phyloP scores from a whole-genome alignment of 768 basidiomycete species.

The Lactifluus hygrophoroides region DNA sequence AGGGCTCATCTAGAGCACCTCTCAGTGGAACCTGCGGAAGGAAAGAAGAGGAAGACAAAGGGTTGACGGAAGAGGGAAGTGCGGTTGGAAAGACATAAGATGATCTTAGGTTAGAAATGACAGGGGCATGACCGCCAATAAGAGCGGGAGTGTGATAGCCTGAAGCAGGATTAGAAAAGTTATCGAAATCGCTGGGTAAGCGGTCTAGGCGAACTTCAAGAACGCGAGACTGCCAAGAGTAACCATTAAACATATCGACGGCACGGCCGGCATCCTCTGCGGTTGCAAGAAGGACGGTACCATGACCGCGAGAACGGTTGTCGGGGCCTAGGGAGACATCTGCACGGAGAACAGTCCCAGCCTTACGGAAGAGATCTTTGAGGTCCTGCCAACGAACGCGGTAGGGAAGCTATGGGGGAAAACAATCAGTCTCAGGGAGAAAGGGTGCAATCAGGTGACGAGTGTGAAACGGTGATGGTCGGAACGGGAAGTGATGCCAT shows the following conservation, averaged over 20 bases:
- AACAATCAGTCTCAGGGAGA: background rate
- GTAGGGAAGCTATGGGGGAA: conserved; percentile 68
- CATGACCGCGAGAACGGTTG: conserved; percentile 88
- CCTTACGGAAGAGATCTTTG: conserved; percentile 93
- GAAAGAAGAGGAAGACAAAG: conserved; percentile 20
- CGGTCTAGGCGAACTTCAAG: conserved; percentile 90
- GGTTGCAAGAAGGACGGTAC: conserved; percentile 90
- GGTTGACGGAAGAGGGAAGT: conserved; percentile 5
- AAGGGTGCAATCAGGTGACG: background rate
- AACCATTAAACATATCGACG: conserved; percentile 94
- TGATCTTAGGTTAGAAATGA: conserved; percentile 5
- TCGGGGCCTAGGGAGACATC: conserved; percentile 58
- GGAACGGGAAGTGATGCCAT: background rate
- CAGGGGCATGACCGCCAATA: conserved; percentile 7
- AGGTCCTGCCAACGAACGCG: conserved; percentile 98
- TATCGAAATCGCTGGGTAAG: conserved; percentile 35
- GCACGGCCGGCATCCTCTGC: conserved; percentile 91
- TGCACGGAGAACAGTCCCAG: conserved; percentile 60
- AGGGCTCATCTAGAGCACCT: conserved; percentile 13
- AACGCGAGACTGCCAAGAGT: conserved; percentile 90
- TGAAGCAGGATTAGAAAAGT: conserved; percentile 3
- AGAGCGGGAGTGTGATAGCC: conserved; percentile 9
- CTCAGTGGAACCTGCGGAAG: conserved; percentile 11
- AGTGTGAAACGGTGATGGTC: conserved; percentile 7
- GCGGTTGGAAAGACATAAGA: background rate